Evolutionary conservation across 2,329 filamentous ascomycete species (phyloP).

Genomic region (Colletotrichum scovillei): DNA sequence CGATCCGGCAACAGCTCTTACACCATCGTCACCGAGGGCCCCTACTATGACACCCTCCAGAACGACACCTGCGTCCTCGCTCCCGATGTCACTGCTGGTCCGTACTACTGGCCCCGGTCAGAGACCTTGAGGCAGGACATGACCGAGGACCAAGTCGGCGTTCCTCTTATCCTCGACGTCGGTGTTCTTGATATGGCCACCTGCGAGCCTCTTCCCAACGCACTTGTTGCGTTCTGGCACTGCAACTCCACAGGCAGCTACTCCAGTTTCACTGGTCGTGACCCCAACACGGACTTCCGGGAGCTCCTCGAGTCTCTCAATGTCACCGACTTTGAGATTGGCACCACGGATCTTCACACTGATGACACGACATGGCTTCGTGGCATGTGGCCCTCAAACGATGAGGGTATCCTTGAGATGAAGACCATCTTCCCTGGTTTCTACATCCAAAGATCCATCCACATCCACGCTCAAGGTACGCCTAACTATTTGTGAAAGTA

Average conservation of each 20-base stretch:
- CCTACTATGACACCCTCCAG: constrained; percentile 5
- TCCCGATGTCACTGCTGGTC: constrained; percentile 59
- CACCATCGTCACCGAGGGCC: constrained; percentile 10
- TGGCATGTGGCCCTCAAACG: constrained; percentile 8
- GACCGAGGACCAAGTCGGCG: constrained; percentile 11
- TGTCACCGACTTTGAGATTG: constrained; percentile 4
- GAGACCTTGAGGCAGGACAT: constrained; percentile 16
- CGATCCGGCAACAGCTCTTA: constrained; percentile 7
- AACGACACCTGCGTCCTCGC: constrained; percentile 56
- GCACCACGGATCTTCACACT: not conserved
- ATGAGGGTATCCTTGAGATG: constrained; percentile 13
- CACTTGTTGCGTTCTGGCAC: constrained; percentile 8
- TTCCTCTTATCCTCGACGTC: constrained; percentile 18
- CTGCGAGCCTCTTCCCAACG: constrained; percentile 16
- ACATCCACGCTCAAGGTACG: not conserved
- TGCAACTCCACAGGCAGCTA: constrained; percentile 12
- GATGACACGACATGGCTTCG: not conserved
- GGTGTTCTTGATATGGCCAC: constrained; percentile 21
- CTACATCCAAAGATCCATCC: not conserved
- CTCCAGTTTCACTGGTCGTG: not conserved
- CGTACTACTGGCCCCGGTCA: constrained; percentile 50
- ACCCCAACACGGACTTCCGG: constrained; percentile 6
- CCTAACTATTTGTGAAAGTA: not conserved
- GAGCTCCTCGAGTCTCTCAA: constrained; percentile 9
- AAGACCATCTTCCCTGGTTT: not conserved